These are phyloP conservation scores for Aspergillus saccharolyticus DNA, from an alignment of 495 filamentous ascomycete species.

Conservation along the genomic window DNA sequence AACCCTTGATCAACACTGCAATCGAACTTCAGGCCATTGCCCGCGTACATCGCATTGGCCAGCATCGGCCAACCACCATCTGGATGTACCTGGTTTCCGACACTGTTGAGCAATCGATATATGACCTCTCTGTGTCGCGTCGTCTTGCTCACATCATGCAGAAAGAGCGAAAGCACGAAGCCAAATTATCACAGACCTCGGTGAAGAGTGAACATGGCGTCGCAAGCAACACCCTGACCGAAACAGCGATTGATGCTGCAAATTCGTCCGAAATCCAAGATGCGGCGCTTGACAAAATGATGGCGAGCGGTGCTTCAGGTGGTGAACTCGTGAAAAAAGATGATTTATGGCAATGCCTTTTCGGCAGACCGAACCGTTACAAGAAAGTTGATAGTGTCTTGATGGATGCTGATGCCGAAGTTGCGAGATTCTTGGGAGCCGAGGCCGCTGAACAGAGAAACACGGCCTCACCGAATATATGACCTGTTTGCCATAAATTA, in stretches of 20 bases:
- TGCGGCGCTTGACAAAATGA: slow-evolving; percentile 58
- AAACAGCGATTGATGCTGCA: slow-evolving; percentile 66
- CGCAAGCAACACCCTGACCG: slow-evolving; percentile 34
- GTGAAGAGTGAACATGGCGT: slow-evolving; percentile 22
- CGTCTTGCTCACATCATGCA: slow-evolving; percentile 70
- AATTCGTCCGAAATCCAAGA: slow-evolving; percentile 78
- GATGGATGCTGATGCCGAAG: slow-evolving; percentile 33
- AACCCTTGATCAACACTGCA: slow-evolving; percentile 87
- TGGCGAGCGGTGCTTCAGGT: slow-evolving; percentile 62
- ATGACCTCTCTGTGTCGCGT: slow-evolving; percentile 73
- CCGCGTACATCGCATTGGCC: slow-evolving; percentile 89
- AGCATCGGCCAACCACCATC: slow-evolving; percentile 80
- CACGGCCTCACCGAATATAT: slow-evolving; percentile 8
- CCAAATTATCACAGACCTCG: slow-evolving; percentile 14
- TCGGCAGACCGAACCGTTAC: slow-evolving; percentile 46
- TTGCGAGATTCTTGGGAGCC: slow-evolving; percentile 41
- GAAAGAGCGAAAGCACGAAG: slow-evolving; percentile 28
- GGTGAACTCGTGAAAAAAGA: slow-evolving; percentile 76
- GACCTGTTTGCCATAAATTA: too few relatives aligned
- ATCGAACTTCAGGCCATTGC: slow-evolving; percentile 93
- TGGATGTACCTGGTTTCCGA: slow-evolving; percentile 89
- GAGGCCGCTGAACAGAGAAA: slow-evolving; percentile 43
- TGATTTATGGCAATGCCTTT: slow-evolving; percentile 88
- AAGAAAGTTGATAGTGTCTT: slow-evolving; percentile 18
- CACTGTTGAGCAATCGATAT: slow-evolving; percentile 86